Base-by-base conservation (phyloP, 768 basidiomycete species). In the Leccinellum albellum region DNA sequence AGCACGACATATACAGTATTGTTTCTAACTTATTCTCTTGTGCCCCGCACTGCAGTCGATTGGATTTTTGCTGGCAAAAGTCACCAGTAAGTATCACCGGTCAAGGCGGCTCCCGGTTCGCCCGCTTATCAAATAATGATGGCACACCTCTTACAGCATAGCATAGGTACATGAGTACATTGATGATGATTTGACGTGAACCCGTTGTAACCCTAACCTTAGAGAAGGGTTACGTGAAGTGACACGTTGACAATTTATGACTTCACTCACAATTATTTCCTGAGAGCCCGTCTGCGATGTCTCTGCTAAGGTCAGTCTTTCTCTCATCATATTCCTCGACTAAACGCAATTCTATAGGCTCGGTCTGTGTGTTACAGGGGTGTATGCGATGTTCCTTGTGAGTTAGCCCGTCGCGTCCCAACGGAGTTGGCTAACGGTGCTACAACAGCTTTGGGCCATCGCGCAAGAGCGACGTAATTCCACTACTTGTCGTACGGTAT, bases 321-420 rank as follows among this genome's bases (percentile, higher is more conserved):
- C 24, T 28, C 7, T 2, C 23, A 33, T 33, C 14, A 1, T 28
- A 23, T 7, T 21, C 1, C 4, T 37, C 33, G 2, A 10, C 29
- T 51, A 57, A 44, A 59, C 29, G 47, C 21, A 4, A 7, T 44
- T 21, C 3, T 31, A 2, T 54, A 89, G 88, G 65, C 81, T 98
- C 48, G 79, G 77, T 26, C 63, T 88, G 61, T 98, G 95, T 70
- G 81, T 93, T 13, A 74, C 80, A 9, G 95, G 95, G 53, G 94
- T 98, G 46, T 98, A 98, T 69, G 83, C 88, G 23, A 94, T 94
- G 81, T 98, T 97, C 71, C 77, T 98, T 63, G 89, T 89, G 65
- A 73, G 87, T 70, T 54, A 52, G 24, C 57, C 1, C n/a, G 40
- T 32, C 47, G 17, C 6, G n/a, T 46, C 32, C 44, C 21, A 6